Evolutionary conservation across 2,329 filamentous ascomycete species (phyloP), one percentile per base, ranked within the genome.

Genomic region (Aspergillus sp.): DNA sequence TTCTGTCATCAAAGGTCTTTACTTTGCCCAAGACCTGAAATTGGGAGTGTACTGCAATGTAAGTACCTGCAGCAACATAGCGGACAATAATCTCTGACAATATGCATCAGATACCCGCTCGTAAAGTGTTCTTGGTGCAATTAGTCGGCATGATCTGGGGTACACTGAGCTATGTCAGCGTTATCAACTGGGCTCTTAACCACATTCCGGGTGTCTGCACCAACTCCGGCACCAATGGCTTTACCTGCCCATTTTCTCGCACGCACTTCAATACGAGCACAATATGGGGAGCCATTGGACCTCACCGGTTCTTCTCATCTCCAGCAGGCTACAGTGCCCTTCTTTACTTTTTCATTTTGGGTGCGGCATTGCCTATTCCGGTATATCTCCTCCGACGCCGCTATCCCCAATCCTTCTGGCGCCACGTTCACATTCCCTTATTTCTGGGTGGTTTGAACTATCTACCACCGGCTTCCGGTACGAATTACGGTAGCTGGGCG

Each of bases 221-320:
- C 2, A 74, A 74, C 4, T 76, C 83, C 48, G 67, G 74, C 17
- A 73, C 80, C 60, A 74, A 75, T 54, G 83, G 82, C 22, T 74
- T 81, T 55, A 77, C 70, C 12, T 81, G 78, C 56, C 78, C 79
- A 7, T 69, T 69, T 30, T 74, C 74, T 7, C 72, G 71, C 22
- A 77, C 77, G 0, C 80, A 81, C 64, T 87, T 83, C 70, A 85
- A 82, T 1, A 80, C 81, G 1, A 85, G 81, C 5, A 73, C 85
- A 47, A 80, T 86, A 57, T 86, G 83, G 83, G 84, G 84, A 41
- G 78, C 82, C 45, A 84, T 88, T 49, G 84, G 84, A 0, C 84
- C 84, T 0, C 72, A 74, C 1, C 78, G 83, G 41, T 82, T 86
- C 64, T 87, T 86, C 62, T 78, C 75, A 44, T 71, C 74, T 10